Base-by-base conservation (phyloP, 192 early-diverging fungal genomes). In the Mortierella claussenii region DNA sequence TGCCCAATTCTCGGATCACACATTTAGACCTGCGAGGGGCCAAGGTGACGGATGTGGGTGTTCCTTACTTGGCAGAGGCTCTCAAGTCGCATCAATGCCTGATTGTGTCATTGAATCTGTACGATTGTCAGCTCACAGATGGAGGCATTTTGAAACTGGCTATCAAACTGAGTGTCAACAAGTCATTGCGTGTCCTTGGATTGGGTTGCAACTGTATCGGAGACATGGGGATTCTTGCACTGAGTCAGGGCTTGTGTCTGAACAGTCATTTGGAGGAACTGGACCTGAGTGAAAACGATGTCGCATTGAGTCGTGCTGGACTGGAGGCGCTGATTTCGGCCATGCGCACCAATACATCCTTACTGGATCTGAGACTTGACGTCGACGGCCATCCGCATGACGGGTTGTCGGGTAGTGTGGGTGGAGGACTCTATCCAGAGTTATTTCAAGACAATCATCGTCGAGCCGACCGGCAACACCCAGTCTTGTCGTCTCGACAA, bases 51-150 rank as follows among this genome's bases (percentile, higher is more conserved):
- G 73, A 76, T 67, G 73, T 76, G 3, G 73, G 73, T 6, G 28
- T 76, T 24, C 73, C 73, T 13, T 76, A 66, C 18, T 24, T 76
- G 10, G 73, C 64, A 10, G 73, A 76, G 51, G 73, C 73, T 18
- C 52, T 76, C n/a, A 66, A 66, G 32, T 76, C 73, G 0, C 73
- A 76, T 18, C 43, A 55, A 2, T 76, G 73, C 36, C 63, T 45
- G 21, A 43, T 76, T 10, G 59, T 67, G 2, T 67, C 58, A 9
- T 47, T 76, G 11, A 76, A 76, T 49, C 52, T 76, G 2, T 76
- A 67, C 23, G 73, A 76, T 20, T 76, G 73, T 33, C 73, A 76
- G 48, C 52, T 76, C 43, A 76, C 73, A 4, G 73, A 76, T 36
- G 26, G 61, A 0, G 73, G 73, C 4, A 57, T 76, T n/a, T 31